These are phyloP conservation scores for Glaciozyma martinii DNA, from an alignment of 768 basidiomycete genomes.

Conservation along the genomic window DNA sequence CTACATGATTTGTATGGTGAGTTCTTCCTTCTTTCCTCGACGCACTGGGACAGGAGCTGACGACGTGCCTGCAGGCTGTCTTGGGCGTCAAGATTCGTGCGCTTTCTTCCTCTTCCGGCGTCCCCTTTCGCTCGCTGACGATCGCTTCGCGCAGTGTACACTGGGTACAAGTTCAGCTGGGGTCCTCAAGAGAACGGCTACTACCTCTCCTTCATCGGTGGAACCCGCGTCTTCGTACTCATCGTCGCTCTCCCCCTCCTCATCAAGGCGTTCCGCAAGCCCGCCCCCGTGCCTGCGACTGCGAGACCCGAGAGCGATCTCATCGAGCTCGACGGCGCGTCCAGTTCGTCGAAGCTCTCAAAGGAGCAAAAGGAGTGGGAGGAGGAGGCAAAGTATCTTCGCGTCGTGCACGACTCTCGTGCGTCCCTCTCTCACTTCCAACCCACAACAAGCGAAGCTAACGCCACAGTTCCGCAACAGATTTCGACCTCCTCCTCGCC, in stretches of 20 bases:
- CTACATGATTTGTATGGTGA: slow-evolving; percentile 35
- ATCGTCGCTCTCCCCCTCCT: slow-evolving; percentile 31
- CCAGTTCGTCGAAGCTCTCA: not conserved
- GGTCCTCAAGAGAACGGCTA: slow-evolving; percentile 25
- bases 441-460: not conserved
- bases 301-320: not conserved
- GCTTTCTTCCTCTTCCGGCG: not conserved
- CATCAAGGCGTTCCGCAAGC: slow-evolving; percentile 23
- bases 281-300: not conserved
- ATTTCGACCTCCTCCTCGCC: slow-evolving; percentile 34
- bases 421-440: not conserved
- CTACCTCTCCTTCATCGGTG: slow-evolving; percentile 30
- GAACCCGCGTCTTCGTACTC: slow-evolving; percentile 28
- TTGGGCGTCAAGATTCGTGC: slow-evolving; percentile 12
- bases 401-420: slow-evolving; percentile 27
- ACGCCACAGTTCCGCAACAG: slow-evolving; percentile 12
- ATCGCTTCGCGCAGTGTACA: slow-evolving; percentile 18
- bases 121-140: fast-evolving
- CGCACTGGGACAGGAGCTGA: too few relatives aligned
- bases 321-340: not conserved
- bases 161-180: slow-evolving; percentile 33
- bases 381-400: slow-evolving; percentile 24
- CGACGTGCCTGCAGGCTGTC: not conserved
- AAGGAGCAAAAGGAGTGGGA: slow-evolving; percentile 16
- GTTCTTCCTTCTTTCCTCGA: not conserved